Conservation (phyloP, 2,329 filamentous ascomycete genomes). For the Nemania sp. region DNA sequence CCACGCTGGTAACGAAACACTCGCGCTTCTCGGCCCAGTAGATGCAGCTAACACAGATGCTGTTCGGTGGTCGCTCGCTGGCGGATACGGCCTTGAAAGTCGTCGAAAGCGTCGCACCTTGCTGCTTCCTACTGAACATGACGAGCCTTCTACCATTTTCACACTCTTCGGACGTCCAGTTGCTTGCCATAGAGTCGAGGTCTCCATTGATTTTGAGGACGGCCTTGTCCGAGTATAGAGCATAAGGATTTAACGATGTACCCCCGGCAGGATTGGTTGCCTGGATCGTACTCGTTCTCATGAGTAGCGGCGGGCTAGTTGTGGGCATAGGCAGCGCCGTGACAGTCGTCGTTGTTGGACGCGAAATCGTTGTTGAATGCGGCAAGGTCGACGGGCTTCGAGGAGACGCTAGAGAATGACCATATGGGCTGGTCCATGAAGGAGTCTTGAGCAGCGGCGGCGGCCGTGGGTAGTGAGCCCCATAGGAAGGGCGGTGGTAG, state of each 20-base stretch:
- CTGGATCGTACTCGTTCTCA: conserved; percentile 60
- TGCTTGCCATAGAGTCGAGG: conserved; percentile 78
- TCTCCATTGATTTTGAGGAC: conserved; percentile 83
- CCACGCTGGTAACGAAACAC: conserved; percentile 93
- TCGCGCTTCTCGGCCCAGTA: conserved; percentile 92
- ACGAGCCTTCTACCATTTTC: conserved; percentile 81
- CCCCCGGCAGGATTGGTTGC: conserved; percentile 44
- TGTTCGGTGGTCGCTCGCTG: conserved; percentile 78
- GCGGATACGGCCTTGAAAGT: conserved; percentile 78
- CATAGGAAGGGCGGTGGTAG: conserved; percentile 57
- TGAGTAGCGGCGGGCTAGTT: conserved; percentile 51
- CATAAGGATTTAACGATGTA: conserved; percentile 71
- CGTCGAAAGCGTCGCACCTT: conserved; percentile 77
- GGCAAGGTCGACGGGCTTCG: conserved; percentile 46
- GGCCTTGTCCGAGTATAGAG: conserved; percentile 82
- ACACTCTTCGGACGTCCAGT: conserved; percentile 83
- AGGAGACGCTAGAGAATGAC: conserved; percentile 45
- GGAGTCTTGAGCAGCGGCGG: conserved; percentile 43
- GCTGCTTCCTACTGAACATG: conserved; percentile 81
- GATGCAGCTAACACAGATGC: conserved; percentile 96
- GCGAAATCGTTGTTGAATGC: conserved; percentile 50
- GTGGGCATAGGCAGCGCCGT: conserved; percentile 54
- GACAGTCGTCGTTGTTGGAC: conserved; percentile 52
- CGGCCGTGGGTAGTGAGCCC: conserved; percentile 51
- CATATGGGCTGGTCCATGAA: conserved; percentile 50